Base-by-base conservation (phyloP, 208 protist genomes). In the Trypanosoma platydactyli region DNA sequence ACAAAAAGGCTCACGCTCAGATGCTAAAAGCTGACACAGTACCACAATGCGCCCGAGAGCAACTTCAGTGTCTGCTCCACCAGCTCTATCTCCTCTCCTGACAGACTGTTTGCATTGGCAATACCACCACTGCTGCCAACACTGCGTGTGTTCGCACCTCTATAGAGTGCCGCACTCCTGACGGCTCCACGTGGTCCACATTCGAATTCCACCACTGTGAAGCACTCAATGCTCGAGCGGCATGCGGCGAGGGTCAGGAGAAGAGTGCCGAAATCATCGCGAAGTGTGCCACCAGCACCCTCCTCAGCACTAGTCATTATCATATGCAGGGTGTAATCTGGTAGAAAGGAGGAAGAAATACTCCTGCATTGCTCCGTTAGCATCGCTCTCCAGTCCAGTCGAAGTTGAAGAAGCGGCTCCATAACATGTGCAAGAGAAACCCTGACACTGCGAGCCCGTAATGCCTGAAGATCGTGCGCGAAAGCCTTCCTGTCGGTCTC, bases 291-390 rank as follows among this genome's bases (percentile, higher is more conserved):
- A 40, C 9, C 33, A 18, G 13, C 16, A 16, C 48, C 46, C 22
- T 22, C 51, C 7, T 6, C 40, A 49, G 12, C 29, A 3, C 54
- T 30, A 30, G 29, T 51, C 5, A 40, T 9, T 33, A 68, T 52
- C 9, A 75, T 30, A 48, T 75, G 69, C 18, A 75, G 60, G 20
- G 62, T 25, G 27, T 64, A 68, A n/a, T 68, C 24, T 5, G 51
- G 60, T 1, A 45, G 6, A 27, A 20, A 64, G 5, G 40, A 16
- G 1, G 44, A 18, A 18, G n/a, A 68, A 51, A 75, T n/a, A 3
- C 12, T 4, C 15, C 46, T 5, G 18, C 48, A 18, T 44, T 27
- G 5, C 20, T 45, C 48, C 22, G 12, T 20, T 7, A 75, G 55
- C 29, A 68, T 12, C 16, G 27, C 22, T 18, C 24, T 56, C 69